Base-by-base conservation (phyloP, 805 yeast species). In the Candida oleophila region DNA sequence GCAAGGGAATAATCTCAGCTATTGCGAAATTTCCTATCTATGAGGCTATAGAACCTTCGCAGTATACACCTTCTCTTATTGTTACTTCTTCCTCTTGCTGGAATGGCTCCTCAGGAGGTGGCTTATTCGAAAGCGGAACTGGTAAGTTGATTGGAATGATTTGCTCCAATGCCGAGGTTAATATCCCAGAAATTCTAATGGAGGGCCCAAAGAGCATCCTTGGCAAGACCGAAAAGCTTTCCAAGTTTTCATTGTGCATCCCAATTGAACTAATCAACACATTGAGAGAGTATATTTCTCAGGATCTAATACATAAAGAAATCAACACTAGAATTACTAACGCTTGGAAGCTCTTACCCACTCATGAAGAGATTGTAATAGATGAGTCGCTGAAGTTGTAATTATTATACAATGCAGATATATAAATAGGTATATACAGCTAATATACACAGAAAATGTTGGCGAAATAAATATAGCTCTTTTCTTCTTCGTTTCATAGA, bases 81-180 rank as follows among this genome's bases (percentile, higher is more conserved):
- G 54, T 73, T 0, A 57, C 74, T 1, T 69, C 78, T 0, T 61
- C 77, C 0, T 61, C 74, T 7, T 75, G 78, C 53, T 76, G 80
- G 80, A 70, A 74, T 45, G 81, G 81, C 1, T 74, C 80, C 3
- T 71, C 77, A 1, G 81, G 81, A 0, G 80, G 80, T 0, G 78
- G 76, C 0, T 54, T 75, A 2, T 65, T 72, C 38, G 47, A 48
- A 16, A 22, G 37, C 2, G 33, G 47, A 1, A 41, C 20, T 36
- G 57, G 55, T n/a, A 50, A 58, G 12, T 51, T 76, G 9, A 43
- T 71, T 5, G 81, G 79, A 0, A 47, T 76, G 4, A 69, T 76
- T 47, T 73, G 73, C 43, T 70, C 77, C 38, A 76, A 76, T 52
- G 79, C 74, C 15, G 68, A 66, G 47, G 67, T 70, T 1, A 56